Evolutionary conservation across 495 filamentous ascomycete species (phyloP).

Genomic region (Penicillium egyptiacum): DNA sequence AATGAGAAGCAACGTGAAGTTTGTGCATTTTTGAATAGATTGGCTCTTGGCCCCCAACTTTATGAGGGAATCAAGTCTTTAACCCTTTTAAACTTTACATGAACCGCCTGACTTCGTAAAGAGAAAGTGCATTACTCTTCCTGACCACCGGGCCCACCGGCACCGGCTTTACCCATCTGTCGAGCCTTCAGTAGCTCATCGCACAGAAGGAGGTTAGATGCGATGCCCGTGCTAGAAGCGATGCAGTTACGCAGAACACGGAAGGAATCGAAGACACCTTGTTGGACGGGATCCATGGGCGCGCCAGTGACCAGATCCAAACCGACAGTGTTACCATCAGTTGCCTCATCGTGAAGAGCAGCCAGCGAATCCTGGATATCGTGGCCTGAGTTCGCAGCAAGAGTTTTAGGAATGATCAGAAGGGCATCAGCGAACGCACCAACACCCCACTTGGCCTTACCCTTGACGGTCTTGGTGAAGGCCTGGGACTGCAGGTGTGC

Average conservation of each 20-base stretch:
- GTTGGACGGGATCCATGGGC: conserved; percentile 93
- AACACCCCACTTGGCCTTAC: conserved; percentile 95
- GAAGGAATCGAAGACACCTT: conserved; percentile 95
- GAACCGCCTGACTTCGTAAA: conserved; percentile 24
- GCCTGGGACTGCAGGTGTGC: conserved; percentile 80
- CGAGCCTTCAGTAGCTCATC: conserved; percentile 97
- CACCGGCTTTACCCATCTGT: conserved; percentile 69
- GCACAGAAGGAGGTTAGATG: conserved; percentile 90
- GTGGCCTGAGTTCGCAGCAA: conserved; percentile 93
- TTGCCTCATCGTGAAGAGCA: conserved; percentile 77
- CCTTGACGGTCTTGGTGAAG: conserved; percentile 86
- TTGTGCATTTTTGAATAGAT: conserved; percentile 34
- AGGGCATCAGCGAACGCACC: conserved; percentile 92
- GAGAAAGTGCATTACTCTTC: conserved; percentile 43
- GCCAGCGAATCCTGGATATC: conserved; percentile 94
- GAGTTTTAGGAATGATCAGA: conserved; percentile 91
- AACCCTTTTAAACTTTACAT: conserved; percentile 33
- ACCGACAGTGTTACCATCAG: conserved; percentile 82
- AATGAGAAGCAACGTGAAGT: conserved; percentile 18
- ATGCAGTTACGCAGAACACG: conserved; percentile 90
- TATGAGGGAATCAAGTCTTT: conserved; percentile 16
- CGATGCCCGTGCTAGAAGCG: conserved; percentile 91
- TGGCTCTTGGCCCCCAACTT: conserved; percentile 18
- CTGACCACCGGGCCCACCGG: conserved; percentile 45
- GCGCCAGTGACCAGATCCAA: conserved; percentile 82